Percentiles rank a stretch among this genome's conserved stretches.
Conservation (phyloP, 2,329 filamentous ascomycete species). For the Alternaria ventricosa region DNA sequence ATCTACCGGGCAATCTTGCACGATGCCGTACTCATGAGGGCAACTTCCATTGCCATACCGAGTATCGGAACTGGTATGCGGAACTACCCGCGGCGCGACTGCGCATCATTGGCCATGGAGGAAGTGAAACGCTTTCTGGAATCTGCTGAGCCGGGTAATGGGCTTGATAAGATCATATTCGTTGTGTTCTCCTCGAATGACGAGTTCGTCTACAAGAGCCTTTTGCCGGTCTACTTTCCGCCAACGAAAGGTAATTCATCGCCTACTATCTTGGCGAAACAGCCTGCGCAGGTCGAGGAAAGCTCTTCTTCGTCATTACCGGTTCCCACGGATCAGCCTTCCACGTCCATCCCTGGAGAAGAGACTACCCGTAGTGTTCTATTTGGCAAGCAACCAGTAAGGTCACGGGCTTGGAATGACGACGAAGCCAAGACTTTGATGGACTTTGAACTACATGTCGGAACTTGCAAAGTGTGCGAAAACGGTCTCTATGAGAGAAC, state of each 20-base stretch:
- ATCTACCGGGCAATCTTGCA: conserved; percentile 39
- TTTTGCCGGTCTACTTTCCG: conserved; percentile 43
- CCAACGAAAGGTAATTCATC: conserved; percentile 21
- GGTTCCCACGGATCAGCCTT: conserved; percentile 16
- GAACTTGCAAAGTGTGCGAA: conserved; percentile 29
- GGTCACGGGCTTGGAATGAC: conserved; percentile 20
- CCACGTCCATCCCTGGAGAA: conserved; percentile 26
- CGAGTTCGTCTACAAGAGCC: conserved; percentile 39
- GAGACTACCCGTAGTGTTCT: conserved; percentile 32
- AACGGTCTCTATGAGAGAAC: neutral
- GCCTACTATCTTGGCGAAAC: conserved; percentile 9
- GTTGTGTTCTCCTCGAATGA: conserved; percentile 39
- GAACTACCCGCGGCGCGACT: conserved; percentile 36
- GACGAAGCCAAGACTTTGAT: conserved; percentile 29
- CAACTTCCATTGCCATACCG: conserved; percentile 42
- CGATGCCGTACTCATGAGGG: conserved; percentile 29
- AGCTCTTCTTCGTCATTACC: neutral
- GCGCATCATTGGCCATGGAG: conserved; percentile 40
- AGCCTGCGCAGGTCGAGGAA: neutral
- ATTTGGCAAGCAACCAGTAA: conserved; percentile 24
- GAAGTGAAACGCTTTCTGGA: conserved; percentile 44
- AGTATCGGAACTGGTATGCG: conserved; percentile 41
- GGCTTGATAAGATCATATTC: conserved; percentile 40
- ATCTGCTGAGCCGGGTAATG: conserved; percentile 19
- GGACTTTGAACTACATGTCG: conserved; percentile 37